Evolutionary conservation across 768 basidiomycete genomes (phyloP).

Genomic region (Psilocybe cyanescens): DNA sequence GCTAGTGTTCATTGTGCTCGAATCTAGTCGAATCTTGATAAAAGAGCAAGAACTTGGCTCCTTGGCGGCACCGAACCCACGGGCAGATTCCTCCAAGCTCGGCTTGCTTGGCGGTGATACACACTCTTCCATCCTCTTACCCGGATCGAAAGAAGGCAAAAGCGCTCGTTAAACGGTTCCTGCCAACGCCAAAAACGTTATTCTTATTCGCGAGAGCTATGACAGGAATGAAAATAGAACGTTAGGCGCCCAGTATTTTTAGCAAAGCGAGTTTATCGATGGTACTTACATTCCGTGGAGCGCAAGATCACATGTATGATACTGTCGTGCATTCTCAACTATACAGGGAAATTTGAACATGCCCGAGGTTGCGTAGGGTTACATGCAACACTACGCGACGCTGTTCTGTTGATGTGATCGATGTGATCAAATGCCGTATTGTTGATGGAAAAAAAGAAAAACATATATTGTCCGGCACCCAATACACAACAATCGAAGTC

Average conservation of each 20-base stretch:
- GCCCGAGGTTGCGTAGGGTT: not conserved
- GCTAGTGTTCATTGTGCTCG: not conserved
- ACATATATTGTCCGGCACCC: not conserved
- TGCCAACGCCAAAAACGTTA: not conserved
- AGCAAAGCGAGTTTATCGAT: not conserved
- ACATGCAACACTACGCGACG: not conserved
- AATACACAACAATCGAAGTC: not conserved
- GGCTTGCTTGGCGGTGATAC: conserved; percentile 11
- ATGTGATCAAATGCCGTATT: not conserved
- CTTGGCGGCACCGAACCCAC: not conserved
- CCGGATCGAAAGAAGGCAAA: not conserved
- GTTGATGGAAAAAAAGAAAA: not conserved
- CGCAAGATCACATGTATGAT: too few relatives aligned
- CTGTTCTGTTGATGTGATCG: not conserved
- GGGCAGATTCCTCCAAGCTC: not conserved
- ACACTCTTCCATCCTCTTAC: not conserved
- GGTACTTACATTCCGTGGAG: not conserved
- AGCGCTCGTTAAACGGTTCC: not conserved
- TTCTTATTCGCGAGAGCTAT: not conserved
- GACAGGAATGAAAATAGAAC: not conserved
- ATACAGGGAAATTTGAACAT: too few relatives aligned
- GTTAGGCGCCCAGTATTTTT: not conserved
- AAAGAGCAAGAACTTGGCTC: not conserved
- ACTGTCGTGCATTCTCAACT: too few relatives aligned
- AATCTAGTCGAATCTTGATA: not conserved